Evolutionary conservation across 805 yeast genomes (phyloP), one percentile per base, ranked within the genome.

Genomic region (Suhomyces vadensis): DNA sequence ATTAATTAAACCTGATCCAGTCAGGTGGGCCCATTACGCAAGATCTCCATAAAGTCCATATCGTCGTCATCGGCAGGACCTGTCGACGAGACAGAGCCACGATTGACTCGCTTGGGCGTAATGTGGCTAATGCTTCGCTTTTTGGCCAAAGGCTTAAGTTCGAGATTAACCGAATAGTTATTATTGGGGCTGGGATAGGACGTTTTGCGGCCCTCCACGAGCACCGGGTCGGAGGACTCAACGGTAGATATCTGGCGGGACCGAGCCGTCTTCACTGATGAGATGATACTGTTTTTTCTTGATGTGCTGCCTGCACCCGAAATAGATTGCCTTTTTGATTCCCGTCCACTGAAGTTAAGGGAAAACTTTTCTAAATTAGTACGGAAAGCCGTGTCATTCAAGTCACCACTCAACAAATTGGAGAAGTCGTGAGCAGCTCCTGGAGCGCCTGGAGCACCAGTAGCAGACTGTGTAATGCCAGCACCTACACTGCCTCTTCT

Each of bases 11-110:
- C 10, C 20, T 33, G 9, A 33, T 20, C 37, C 24, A 14, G 37
- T 16, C 24, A 33, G 40, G n/a, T 17, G 40, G 74, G 75, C 1
- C 78, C 79, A 25, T 58, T 61, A 27, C 64, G 66, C 46, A 77
- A 63, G 48, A 77, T 74, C 47, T 75, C 81, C 52, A 75, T 41
- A 40, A 77, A 63, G 51, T 75, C 81, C 58, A 76, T 62, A 43
- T 69, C 77, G 16, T 59, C 64, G 6, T 58, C 61, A 3, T 50
- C 58, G 11, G 57, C 66, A 1, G 35, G 16, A 4, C 39, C 37
- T 8, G 42, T 16, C 9, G 39, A 25, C 9, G 47, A 20, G n/a
- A 22, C 11, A 9, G 39, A 37, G n/a, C 21, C 22, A 9, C 23
- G 26, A 24, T 24, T 24, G 23, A n/a, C 21, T 13, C 36, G 21